Base-by-base conservation (phyloP, 164 flowering plant species). In the Aristolochia californica region DNA sequence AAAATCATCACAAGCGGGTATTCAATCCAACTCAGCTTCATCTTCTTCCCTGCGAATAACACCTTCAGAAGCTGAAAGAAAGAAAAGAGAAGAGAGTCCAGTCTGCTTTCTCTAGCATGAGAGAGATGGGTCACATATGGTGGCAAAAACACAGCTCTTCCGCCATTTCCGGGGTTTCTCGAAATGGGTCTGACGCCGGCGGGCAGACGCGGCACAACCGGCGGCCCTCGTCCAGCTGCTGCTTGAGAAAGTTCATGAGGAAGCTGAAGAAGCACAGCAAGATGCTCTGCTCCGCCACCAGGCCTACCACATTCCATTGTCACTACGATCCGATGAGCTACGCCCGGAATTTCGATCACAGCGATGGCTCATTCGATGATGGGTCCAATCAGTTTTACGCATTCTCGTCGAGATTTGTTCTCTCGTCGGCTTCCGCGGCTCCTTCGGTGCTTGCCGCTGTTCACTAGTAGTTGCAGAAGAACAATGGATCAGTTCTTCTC, bases 321-420 rank as follows among this genome's bases (percentile, higher is more conserved):
- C 71, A 68, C 21, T 84, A 84, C 53, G 90, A 81, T 58, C 83
- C 84, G 5, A 16, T 64, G 60, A 84, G 90, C 63, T 84, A 81
- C 30, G 67, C 90, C 13, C 75, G 77, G 27, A 81, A 84, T 75
- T 84, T 84, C 34, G 90, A 84, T 38, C 38, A 68, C 0, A 64
- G 69, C 55, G 70, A 71, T n/a, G 65, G 68, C 40, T 28, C 61
- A 30, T 5, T 63, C 21, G 80, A 74, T 26, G 85, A 75, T 23
- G 72, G 67, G 34, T 73, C 75, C 53, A 16, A 53, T 45, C 57
- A 38, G 15, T 75, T 69, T 58, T 72, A 40, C 57, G 75, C 86
- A 20, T 83, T 81, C 68, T 81, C 89, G 9, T 76, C 89, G 0
- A 75, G 81, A 38, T 83, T 77, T 27, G 83, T 66, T 11, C 70